Evolutionary conservation across 2,329 filamentous ascomycete species (phyloP).

Genomic region (Beauveria rudraprayagi): DNA sequence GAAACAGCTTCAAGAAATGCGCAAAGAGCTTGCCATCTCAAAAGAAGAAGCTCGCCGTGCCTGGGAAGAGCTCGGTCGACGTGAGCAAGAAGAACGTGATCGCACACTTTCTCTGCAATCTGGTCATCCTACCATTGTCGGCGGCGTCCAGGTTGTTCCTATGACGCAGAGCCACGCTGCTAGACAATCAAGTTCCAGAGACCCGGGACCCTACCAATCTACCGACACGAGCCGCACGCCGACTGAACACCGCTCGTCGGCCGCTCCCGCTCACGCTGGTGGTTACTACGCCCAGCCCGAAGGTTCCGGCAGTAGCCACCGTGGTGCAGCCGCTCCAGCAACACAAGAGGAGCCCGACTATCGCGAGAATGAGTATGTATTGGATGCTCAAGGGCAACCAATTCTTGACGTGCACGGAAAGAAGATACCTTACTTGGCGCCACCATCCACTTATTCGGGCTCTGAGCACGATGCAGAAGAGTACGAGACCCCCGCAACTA

Average conservation of each 20-base stretch:
- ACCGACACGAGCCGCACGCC: slow-evolving; percentile 15
- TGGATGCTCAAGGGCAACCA: slow-evolving; percentile 53
- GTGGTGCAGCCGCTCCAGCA: not conserved
- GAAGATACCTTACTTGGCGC: slow-evolving; percentile 45
- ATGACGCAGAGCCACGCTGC: slow-evolving; percentile 67
- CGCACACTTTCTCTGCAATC: slow-evolving; percentile 76
- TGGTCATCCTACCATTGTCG: slow-evolving; percentile 80
- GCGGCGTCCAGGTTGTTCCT: slow-evolving; percentile 90
- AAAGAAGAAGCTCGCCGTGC: slow-evolving; percentile 92
- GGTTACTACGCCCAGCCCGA: slow-evolving; percentile 1
- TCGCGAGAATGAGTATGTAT: slow-evolving; percentile 58
- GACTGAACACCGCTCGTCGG: not conserved
- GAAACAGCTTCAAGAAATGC: slow-evolving; percentile 80
- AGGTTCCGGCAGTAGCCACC: slow-evolving; percentile 12
- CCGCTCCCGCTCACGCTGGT: not conserved
- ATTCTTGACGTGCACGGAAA: slow-evolving; percentile 53
- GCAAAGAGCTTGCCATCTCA: slow-evolving; percentile 85
- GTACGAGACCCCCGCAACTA: slow-evolving; percentile 46
- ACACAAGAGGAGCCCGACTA: slow-evolving; percentile 2
- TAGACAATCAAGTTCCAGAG: slow-evolving; percentile 40
- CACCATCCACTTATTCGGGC: slow-evolving; percentile 35
- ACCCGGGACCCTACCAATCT: slow-evolving; percentile 22
- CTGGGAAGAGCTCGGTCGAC: slow-evolving; percentile 91
- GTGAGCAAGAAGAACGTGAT: slow-evolving; percentile 89
- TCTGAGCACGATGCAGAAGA: slow-evolving; percentile 49